Evolutionary conservation across 2,329 filamentous ascomycete genomes (phyloP).

Genomic region (Trichophaea hybrida): DNA sequence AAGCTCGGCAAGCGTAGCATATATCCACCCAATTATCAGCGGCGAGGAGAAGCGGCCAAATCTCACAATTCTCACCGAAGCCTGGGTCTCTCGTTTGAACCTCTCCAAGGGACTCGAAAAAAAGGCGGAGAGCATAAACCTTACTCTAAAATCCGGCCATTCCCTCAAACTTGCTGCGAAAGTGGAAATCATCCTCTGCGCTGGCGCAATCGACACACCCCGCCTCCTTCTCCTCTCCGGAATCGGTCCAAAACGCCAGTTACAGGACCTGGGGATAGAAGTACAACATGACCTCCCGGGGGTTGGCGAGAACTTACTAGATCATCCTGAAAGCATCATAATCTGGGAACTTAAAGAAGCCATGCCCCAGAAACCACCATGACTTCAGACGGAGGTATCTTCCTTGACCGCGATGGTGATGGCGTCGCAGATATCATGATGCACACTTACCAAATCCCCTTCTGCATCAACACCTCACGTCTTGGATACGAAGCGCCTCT

Average conservation of each 20-base stretch:
- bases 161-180: conserved; percentile 46
- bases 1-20: conserved; percentile 77
- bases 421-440: conserved; percentile 74
- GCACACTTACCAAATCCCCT: conserved; percentile 91
- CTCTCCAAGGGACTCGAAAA: conserved; percentile 32
- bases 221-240: conserved; percentile 48
- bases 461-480: conserved; percentile 30
- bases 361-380: conserved; percentile 72
- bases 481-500: conserved; percentile 42
- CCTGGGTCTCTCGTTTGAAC: conserved; percentile 73
- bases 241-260: conserved; percentile 42
- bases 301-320: conserved; percentile 47
- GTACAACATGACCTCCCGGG: conserved; percentile 45
- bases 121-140: conserved; percentile 20
- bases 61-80: conserved; percentile 71
- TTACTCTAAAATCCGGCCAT: conserved; percentile 36
- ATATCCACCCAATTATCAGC: conserved; percentile 79
- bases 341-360: conserved; percentile 68
- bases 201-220: conserved; percentile 69
- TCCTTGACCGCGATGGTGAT: conserved; percentile 68
- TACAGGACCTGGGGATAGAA: conserved; percentile 40
- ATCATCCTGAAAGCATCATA: conserved; percentile 47
- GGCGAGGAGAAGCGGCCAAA: conserved; percentile 73
- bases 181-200: conserved; percentile 64
- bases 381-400: conserved; percentile 81